Conservation (phyloP, 2,329 filamentous ascomycete genomes). For the Taxawa tesnikishii region DNA sequence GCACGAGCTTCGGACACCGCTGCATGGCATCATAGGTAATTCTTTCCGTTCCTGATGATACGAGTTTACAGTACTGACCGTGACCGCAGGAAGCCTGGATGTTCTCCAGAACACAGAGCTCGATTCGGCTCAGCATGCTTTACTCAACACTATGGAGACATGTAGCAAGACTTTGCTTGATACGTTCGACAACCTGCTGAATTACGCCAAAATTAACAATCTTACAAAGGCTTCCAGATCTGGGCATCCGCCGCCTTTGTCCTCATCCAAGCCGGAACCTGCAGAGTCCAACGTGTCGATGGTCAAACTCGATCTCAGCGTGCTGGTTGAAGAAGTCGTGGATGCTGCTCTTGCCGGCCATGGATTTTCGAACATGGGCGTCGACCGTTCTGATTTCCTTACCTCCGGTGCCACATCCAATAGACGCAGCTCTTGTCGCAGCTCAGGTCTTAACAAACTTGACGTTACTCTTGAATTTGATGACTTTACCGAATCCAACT, state of each 20-base stretch:
- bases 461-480: conserved; percentile 3
- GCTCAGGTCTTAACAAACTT: background rate
- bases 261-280: conserved; percentile 14
- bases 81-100: conserved; percentile 31
- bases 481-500: conserved; percentile 13
- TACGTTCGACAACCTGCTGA: conserved; percentile 22
- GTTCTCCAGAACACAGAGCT: conserved; percentile 31
- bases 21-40: conserved; percentile 28
- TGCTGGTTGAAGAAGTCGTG: conserved; percentile 5
- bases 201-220: conserved; percentile 28
- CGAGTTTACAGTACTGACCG: too few species aligned
- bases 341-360: conserved; percentile 24
- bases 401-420: background rate
- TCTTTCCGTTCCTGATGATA: too few species aligned
- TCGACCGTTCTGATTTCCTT: background rate
- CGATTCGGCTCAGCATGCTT: conserved; percentile 26
- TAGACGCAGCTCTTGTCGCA: background rate
- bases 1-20: conserved; percentile 35
- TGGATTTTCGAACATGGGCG: conserved; percentile 20
- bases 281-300: conserved; percentile 6
- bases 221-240: conserved; percentile 9
- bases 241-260: too few species aligned
- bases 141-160: conserved; percentile 28
- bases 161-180: conserved; percentile 24
- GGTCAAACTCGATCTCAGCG: conserved; percentile 6